These are phyloP conservation scores for Peronospora farinosa DNA, from an alignment of 352 stramenopile genomes.

Conservation along the genomic window DNA sequence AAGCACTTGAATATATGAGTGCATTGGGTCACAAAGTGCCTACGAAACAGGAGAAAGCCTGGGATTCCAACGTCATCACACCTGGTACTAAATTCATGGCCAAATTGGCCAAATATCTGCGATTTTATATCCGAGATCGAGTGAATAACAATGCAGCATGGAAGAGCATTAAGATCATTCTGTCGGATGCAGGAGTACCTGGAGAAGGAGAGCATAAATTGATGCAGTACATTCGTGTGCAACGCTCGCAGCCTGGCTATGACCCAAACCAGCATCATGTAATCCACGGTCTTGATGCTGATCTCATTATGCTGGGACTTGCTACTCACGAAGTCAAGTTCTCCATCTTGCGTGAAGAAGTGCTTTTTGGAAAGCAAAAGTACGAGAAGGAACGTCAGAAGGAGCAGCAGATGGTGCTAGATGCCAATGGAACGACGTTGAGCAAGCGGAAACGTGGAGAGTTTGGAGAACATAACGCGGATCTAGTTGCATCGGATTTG, in stretches of 20 bases:
- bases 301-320: constrained; percentile 99
- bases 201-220: constrained; percentile 99
- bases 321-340: constrained; percentile 98
- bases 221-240: constrained; percentile 95
- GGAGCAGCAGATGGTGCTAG: constrained; percentile 52
- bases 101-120: constrained; percentile 86
- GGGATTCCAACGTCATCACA: constrained; percentile 99
- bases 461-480: constrained; percentile 76
- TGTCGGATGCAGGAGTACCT: constrained; percentile 94
- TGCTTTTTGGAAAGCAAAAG: constrained; percentile 83
- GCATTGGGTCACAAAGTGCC: constrained; percentile 82
- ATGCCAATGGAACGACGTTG: constrained; percentile 63
- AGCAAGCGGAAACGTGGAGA: constrained; percentile 75
- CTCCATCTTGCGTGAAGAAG: constrained; percentile 96
- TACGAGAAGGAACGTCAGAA: constrained; percentile 68
- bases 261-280: constrained; percentile 97
- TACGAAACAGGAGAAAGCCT: constrained; percentile 77
- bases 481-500: constrained; percentile 73
- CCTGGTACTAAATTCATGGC: constrained; percentile 98
- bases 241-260: constrained; percentile 92
- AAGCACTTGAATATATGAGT: constrained; percentile 89
- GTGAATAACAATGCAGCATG: constrained; percentile 92
- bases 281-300: constrained; percentile 96
- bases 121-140: constrained; percentile 91
- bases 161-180: constrained; percentile 92